Percentiles rank a stretch among this genome's conserved stretches.
Conservation (phyloP, 2,329 filamentous ascomycete genomes). For the Colletotrichum sp. region DNA sequence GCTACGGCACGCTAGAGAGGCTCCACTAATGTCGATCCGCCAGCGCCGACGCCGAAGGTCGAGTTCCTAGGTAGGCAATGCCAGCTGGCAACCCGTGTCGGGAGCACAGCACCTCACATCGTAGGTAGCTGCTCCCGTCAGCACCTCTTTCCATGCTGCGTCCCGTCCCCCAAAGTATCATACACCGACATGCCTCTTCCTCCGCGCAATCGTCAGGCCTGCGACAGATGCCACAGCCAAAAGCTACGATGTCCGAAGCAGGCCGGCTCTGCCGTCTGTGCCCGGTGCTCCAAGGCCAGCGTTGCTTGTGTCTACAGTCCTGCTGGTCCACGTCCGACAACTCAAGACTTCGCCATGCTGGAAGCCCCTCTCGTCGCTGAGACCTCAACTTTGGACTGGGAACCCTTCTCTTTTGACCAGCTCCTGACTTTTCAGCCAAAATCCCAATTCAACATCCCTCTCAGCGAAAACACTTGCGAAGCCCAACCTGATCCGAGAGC, state of each 20-base stretch:
- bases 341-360: slow-evolving; percentile 22
- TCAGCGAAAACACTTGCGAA: not conserved
- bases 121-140: not conserved
- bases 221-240: slow-evolving; percentile 51
- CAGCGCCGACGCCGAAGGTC: not conserved
- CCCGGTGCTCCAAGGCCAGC: slow-evolving; percentile 46
- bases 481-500: not conserved
- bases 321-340: slow-evolving; percentile 20
- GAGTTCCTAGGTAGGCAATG: not conserved
- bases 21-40: not conserved
- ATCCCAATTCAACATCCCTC: not conserved
- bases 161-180: not conserved
- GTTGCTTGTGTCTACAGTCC: slow-evolving; percentile 49
- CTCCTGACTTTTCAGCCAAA: not conserved
- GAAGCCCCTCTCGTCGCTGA: not conserved
- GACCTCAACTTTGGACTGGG: not conserved
- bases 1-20: not conserved
- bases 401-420: slow-evolving; percentile 3
- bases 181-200: slow-evolving; percentile 22
- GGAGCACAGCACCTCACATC: not conserved
- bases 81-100: not conserved
- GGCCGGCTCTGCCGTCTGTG: slow-evolving; percentile 38
- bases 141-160: not conserved
- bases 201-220: slow-evolving; percentile 34
- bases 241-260: slow-evolving; percentile 51